A percentile compares a stretch with the other conserved stretches of the same genome.
Conservation (phyloP, 345 rosid species). For the Ceriops tagal region DNA sequence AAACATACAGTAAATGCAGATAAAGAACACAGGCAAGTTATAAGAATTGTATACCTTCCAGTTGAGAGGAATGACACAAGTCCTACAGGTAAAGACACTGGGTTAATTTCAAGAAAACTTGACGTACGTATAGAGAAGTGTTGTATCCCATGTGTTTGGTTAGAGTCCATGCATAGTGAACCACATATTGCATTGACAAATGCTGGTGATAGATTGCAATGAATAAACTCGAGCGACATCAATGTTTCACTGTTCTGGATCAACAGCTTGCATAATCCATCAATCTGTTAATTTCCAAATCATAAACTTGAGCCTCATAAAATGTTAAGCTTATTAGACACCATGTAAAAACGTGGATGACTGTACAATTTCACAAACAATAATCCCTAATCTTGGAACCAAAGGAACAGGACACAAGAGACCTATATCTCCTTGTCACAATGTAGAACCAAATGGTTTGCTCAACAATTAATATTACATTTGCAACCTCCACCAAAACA, state of each 20-base stretch:
- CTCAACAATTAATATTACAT: too few relatives aligned
- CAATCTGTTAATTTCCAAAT: slow-evolving; percentile 48
- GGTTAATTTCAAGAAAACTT: slow-evolving; percentile 43
- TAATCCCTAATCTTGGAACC: too few relatives aligned
- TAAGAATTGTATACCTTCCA: slow-evolving; percentile 49
- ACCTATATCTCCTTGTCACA: too few relatives aligned
- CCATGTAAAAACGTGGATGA: too few relatives aligned
- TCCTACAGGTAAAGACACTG: slow-evolving; percentile 36
- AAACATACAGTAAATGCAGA: slow-evolving; percentile 8
- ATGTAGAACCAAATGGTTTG: too few relatives aligned
- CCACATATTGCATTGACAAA: slow-evolving; percentile 45
- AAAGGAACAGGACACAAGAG: too few relatives aligned
- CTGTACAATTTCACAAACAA: too few relatives aligned
- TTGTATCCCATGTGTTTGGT: slow-evolving; percentile 40
- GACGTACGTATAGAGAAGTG: slow-evolving; percentile 54
- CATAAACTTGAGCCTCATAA: slow-evolving; percentile 10
- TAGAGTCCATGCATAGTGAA: slow-evolving; percentile 35
- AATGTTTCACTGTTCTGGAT: slow-evolving; percentile 59
- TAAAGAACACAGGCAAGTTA: slow-evolving; percentile 12
- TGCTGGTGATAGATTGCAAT: slow-evolving; percentile 67
- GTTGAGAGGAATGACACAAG: slow-evolving; percentile 57
- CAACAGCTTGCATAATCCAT: slow-evolving; percentile 65
- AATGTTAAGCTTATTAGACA: slow-evolving; percentile 3
- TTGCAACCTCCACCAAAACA: too few relatives aligned
- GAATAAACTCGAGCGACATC: slow-evolving; percentile 62